Base-by-base conservation (phyloP, 768 basidiomycete species). In the Exidia glandulosa region DNA sequence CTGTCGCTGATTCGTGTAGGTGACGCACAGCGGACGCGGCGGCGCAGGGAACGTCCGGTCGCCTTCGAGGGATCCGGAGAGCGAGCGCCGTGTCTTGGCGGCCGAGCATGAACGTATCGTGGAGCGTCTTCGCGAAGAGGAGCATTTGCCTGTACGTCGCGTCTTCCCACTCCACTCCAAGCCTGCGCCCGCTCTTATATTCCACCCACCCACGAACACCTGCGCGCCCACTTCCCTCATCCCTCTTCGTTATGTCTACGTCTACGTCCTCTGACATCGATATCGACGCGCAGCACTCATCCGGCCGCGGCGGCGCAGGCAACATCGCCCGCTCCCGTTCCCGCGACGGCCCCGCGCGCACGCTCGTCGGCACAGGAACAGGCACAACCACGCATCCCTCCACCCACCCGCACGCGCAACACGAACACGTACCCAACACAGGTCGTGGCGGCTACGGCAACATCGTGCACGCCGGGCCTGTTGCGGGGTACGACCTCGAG, bases 11-110 rank as follows among this genome's bases (percentile, higher is more conserved):
- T n/a, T 29, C 45, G 12, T 37, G n/a, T 37, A 70, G 69, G 61
- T 73, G 19, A 72, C 68, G 36, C 73, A 74, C 63, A 68, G 72
- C 47, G 92, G 92, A 12, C 83, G 90, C 57, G 91, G 92, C 30
- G 92, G 92, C 16, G 80, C 80, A 7, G 92, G 91, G 9, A 94
- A 94, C 77, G 84, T 94, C 57, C 84, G 88, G 60, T 87, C 89
- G 2, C 85, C 84, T 1, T 89, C 88, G 27, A 80, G 84, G 34
- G 85, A 83, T 29, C 66, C 57, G 13, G 56, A 59, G 31, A 41
- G 33, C 61, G 57, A 33, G 47, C 52, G 50, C n/a, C 36, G 36
- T 55, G 58, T 32, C 50, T 5, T 32, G 25, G 59, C 33, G 50
- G 32, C 27, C 34, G 59, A 72, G 12, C 64, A 65, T 57, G 78